Evolutionary conservation across 352 stramenopile genomes (phyloP).

Genomic region (Pythium diclinum): DNA sequence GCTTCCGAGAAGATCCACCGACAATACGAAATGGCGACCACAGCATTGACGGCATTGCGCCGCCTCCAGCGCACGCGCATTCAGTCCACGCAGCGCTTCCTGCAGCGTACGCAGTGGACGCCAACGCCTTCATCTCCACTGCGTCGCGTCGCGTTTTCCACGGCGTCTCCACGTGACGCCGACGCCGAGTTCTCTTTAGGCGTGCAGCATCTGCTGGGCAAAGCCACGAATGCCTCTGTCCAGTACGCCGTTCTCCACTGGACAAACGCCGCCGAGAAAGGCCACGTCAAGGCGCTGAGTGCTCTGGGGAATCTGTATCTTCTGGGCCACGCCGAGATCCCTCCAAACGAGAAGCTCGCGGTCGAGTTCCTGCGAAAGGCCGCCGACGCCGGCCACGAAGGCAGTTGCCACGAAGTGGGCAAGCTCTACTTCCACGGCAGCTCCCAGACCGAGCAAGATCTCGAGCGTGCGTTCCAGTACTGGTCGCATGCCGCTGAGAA

Average conservation of each 20-base stretch:
- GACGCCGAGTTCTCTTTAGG: conserved; percentile 61
- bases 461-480: conserved; percentile 50
- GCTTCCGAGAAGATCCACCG: background rate
- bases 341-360: conserved; percentile 44
- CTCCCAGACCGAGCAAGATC: conserved; percentile 30
- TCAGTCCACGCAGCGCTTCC: background rate
- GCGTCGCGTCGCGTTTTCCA: background rate
- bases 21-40: background rate
- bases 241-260: conserved; percentile 67
- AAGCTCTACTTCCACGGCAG: conserved; percentile 68
- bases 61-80: conserved; percentile 5
- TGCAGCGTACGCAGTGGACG: background rate
- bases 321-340: conserved; percentile 46
- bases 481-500: conserved; percentile 55
- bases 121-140: background rate
- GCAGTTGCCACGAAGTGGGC: conserved; percentile 71
- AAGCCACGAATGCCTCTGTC: conserved; percentile 39
- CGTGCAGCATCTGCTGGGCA: conserved; percentile 56
- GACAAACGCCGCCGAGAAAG: conserved; percentile 68
- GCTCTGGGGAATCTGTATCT: conserved; percentile 73
- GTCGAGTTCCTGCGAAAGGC: conserved; percentile 58
- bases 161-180: background rate
- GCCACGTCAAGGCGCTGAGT: conserved; percentile 68
- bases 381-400: conserved; percentile 60
- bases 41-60: conserved; percentile 6